These are phyloP conservation scores for Camptophora hylomeconis DNA, from an alignment of 2,329 filamentous ascomycete species.

Conservation along the genomic window DNA sequence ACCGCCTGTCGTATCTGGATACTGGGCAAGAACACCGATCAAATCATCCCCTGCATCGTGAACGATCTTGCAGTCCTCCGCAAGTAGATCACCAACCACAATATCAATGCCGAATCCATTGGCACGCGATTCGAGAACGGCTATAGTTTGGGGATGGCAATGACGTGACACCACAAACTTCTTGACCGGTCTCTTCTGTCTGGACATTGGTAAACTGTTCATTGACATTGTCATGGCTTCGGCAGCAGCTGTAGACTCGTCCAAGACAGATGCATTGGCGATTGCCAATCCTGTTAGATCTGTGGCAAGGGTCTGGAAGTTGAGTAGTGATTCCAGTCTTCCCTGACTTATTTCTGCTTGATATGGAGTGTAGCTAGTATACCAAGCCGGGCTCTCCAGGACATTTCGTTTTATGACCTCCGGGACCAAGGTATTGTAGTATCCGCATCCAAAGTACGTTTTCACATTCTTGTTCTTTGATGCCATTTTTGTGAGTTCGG, in stretches of 20 bases:
- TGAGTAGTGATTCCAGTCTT: constrained; percentile 77
- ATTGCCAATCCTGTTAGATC: constrained; percentile 80
- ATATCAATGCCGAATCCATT: constrained; percentile 84
- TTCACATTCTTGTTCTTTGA: constrained; percentile 47
- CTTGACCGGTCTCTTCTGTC: constrained; percentile 63
- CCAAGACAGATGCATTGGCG: constrained; percentile 79
- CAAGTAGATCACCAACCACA: constrained; percentile 57
- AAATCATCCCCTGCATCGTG: constrained; percentile 67
- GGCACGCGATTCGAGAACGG: constrained; percentile 71
- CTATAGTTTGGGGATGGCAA: constrained; percentile 74
- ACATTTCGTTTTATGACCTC: constrained; percentile 88
- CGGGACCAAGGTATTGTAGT: constrained; percentile 75
- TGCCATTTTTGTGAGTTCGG: constrained; percentile 18
- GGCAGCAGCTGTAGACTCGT: constrained; percentile 82
- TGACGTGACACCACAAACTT: constrained; percentile 72
- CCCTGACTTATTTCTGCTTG: constrained; percentile 97
- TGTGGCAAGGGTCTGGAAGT: constrained; percentile 87
- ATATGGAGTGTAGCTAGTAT: constrained; percentile 95
- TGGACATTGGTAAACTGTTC: constrained; percentile 56
- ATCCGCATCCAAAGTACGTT: constrained; percentile 74
- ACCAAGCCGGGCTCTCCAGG: constrained; percentile 88
- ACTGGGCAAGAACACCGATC: constrained; percentile 85
- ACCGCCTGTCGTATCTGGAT: constrained; percentile 77
- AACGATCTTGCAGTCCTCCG: constrained; percentile 50
- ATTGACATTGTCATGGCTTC: constrained; percentile 93